phyloP scores from a whole-genome alignment of 2,329 filamentous ascomycete genomes.

The Aureobasidium musti region DNA sequence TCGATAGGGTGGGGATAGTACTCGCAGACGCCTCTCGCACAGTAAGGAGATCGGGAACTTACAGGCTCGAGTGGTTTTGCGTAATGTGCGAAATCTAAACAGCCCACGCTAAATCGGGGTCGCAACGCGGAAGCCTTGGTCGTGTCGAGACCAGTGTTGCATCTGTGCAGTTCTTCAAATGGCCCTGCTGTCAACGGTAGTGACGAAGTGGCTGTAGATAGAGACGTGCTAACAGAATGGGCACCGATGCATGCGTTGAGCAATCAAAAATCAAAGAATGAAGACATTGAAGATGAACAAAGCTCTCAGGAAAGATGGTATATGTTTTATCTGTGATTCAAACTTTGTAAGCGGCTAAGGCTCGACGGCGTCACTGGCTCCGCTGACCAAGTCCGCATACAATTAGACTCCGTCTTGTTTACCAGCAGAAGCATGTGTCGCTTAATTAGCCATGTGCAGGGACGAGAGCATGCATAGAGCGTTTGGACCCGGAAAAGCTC shows the following conservation, averaged over 20 bases:
- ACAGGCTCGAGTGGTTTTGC: conserved; percentile 1
- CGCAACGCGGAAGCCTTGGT: conserved; percentile 8
- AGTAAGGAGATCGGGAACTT: conserved; percentile 6
- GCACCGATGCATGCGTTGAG: neutral
- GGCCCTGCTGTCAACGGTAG: conserved; percentile 2
- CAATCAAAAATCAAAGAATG: neutral
- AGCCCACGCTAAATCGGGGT: conserved; percentile 13
- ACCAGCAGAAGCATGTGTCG: neutral
- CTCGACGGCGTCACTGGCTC: neutral
- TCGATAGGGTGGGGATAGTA: neutral
- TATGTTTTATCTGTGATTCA: neutral
- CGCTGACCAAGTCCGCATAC: neutral
- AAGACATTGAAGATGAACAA: neutral
- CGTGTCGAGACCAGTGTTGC: neutral
- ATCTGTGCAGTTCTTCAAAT: neutral
- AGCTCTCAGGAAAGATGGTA: neutral
- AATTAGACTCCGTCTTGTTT: neutral
- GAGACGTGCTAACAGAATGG: neutral
- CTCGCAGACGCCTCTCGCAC: neutral
- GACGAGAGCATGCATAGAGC: neutral
- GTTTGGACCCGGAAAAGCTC: neutral
- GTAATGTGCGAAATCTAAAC: neutral
- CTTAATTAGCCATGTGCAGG: conserved; percentile 18
- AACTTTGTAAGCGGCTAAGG: neutral
- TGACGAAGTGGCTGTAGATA: neutral